Percentiles rank a stretch among this genome's conserved stretches.
Evolutionary conservation across 2,329 filamentous ascomycete genomes (phyloP).

Genomic region (Dactylonectria estremocensis): DNA sequence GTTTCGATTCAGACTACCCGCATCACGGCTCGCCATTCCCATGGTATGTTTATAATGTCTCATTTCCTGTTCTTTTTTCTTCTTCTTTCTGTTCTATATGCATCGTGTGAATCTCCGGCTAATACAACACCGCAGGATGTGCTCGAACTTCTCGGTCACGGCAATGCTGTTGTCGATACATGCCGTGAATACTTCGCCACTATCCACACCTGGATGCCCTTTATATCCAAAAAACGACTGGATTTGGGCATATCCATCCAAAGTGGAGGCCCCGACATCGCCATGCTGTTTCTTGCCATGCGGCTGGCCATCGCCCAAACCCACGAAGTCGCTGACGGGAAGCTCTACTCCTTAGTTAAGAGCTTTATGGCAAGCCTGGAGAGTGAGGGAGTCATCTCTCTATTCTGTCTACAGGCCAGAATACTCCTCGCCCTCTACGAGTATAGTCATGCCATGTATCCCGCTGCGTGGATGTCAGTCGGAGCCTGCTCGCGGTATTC

Average conservation of each 20-base stretch:
- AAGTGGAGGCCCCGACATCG: conserved; percentile 62
- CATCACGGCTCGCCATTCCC: no score
- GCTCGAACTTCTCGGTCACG: no score
- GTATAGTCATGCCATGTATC: conserved; percentile 64
- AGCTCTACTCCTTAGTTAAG: conserved; percentile 2
- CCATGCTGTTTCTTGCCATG: conserved; percentile 65
- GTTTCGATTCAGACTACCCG: no score
- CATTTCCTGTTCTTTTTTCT: no score
- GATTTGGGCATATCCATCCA: conserved; percentile 58
- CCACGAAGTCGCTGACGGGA: conserved; percentile 45
- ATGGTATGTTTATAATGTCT: no score
- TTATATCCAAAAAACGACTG: conserved; percentile 63
- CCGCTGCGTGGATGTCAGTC: conserved; percentile 64
- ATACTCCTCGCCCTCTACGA: conserved; percentile 64
- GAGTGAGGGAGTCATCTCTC: conserved; percentile 57
- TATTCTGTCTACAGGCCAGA: conserved; percentile 62
- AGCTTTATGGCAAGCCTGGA: conserved; percentile 60
- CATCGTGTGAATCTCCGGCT: no score
- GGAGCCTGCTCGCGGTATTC: conserved; percentile 62
- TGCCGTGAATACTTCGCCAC: conserved; percentile 57
- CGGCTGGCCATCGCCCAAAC: conserved; percentile 55
- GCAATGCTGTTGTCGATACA: no score
- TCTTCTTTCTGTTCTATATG: no score
- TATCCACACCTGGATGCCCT: conserved; percentile 64
- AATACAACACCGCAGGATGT: no score